These are phyloP conservation scores for Sporothrix schenckii DNA, from an alignment of 2,329 filamentous ascomycete genomes.

Conservation along the genomic window DNA sequence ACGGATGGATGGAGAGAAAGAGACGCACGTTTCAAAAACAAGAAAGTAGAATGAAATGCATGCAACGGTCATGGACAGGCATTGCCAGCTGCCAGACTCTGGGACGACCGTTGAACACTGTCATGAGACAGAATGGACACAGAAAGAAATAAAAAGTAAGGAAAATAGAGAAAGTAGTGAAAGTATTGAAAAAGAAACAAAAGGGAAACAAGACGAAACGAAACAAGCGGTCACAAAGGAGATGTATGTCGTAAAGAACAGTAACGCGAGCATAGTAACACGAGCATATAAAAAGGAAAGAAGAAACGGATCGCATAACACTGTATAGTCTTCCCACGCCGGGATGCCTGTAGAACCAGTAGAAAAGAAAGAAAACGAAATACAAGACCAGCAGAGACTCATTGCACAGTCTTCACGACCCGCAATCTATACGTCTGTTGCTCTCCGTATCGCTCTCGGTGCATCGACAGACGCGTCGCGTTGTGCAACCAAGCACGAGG, in stretches of 20 bases:
- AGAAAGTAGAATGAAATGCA: neutral
- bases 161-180: neutral
- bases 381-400: neutral
- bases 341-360: neutral
- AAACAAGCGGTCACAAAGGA: neutral
- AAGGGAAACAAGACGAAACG: neutral
- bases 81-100: neutral
- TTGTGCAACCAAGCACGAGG: neutral
- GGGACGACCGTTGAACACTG: neutral
- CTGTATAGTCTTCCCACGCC: neutral
- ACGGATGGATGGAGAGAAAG: neutral
- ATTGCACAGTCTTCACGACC: too few relatives aligned
- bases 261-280: too few relatives aligned
- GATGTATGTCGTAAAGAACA: neutral
- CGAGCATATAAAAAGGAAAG: neutral
- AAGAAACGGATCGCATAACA: neutral
- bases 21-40: neutral
- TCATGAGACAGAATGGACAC: neutral
- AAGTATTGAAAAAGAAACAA: too few relatives aligned
- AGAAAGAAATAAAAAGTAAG: too few relatives aligned
- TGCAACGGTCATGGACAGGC: neutral
- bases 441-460: neutral
- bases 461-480: neutral
- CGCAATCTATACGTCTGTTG: too few relatives aligned
- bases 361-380: neutral